Percentiles rank a stretch among this genome's conserved stretches.
phyloP scores from a whole-genome alignment of 768 basidiomycete genomes.

The Russula compacta region DNA sequence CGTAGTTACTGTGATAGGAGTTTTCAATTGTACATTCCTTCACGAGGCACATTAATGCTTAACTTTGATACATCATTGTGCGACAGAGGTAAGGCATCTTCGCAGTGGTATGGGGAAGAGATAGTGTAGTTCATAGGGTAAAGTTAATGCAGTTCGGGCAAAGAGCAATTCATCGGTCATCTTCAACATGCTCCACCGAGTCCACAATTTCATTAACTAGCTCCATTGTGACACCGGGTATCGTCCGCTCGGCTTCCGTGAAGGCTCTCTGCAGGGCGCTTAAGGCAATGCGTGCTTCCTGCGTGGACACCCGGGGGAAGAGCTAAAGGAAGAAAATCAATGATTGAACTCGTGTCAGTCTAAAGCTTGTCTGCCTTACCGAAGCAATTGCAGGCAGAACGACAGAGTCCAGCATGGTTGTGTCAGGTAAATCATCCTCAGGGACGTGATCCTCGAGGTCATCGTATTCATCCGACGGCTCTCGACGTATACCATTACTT shows the following conservation, averaged over 20 bases:
- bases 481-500: slow-evolving; percentile 31
- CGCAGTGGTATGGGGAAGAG: slow-evolving; percentile 7
- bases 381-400: slow-evolving; percentile 94
- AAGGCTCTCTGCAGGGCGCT: slow-evolving; percentile 85
- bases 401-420: slow-evolving; percentile 93
- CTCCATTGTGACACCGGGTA: slow-evolving; percentile 90
- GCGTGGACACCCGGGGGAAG: slow-evolving; percentile 86
- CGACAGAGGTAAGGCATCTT: background rate
- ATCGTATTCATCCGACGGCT: slow-evolving; percentile 54
- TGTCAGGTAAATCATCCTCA: slow-evolving; percentile 52
- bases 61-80: slow-evolving; percentile 12
- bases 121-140: slow-evolving; percentile 12
- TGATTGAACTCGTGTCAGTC: background rate
- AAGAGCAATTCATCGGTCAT: slow-evolving; percentile 39
- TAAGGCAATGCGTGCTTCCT: slow-evolving; percentile 80
- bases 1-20: background rate
- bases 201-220: slow-evolving; percentile 92
- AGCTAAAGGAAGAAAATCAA: slow-evolving; percentile 42
- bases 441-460: slow-evolving; percentile 51
- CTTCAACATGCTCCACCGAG: slow-evolving; percentile 84
- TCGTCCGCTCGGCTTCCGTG: slow-evolving; percentile 89
- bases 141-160: background rate
- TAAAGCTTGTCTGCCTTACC: slow-evolving; percentile 39
- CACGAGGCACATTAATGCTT: slow-evolving; percentile 11
- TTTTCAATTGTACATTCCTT: slow-evolving; percentile 10